Percentiles rank a stretch among this genome's conserved stretches.
These are phyloP conservation scores for Diutina catenulata DNA, from an alignment of 1,139 yeast species.

Conservation along the genomic window DNA sequence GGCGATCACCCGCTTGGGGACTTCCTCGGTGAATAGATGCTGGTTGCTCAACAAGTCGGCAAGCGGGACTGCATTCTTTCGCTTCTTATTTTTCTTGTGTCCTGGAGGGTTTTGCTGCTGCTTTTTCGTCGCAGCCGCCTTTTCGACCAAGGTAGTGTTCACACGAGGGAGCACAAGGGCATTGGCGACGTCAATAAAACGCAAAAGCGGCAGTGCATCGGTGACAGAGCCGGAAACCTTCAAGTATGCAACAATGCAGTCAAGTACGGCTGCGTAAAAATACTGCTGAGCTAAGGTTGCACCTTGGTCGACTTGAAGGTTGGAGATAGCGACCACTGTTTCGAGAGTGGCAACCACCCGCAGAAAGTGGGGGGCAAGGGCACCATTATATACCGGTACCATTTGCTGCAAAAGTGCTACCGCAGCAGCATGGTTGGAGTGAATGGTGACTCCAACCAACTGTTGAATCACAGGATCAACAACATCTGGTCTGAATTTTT, in stretches of 20 bases:
- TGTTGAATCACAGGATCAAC: background rate
- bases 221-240: background rate
- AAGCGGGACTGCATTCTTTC: background rate
- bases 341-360: background rate
- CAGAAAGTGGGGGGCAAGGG: background rate
- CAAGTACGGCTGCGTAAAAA: background rate
- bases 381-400: background rate
- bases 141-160: background rate
- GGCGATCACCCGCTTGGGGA: background rate
- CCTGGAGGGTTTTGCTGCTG: background rate
- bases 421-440: background rate
- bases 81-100: background rate
- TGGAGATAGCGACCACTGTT: conserved; percentile 1
- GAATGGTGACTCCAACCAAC: background rate
- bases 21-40: background rate
- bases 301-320: background rate
- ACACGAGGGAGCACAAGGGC: background rate
- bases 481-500: background rate
- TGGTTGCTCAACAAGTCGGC: conserved; percentile 1
- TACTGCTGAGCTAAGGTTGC: background rate
- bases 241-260: background rate
- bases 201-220: background rate
- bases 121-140: background rate
- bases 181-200: conserved; percentile 1
- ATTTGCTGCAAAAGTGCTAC: background rate